phyloP scores from a whole-genome alignment of 1,284 basidiomycete species.

The Cryptococcus jaspeensis region DNA sequence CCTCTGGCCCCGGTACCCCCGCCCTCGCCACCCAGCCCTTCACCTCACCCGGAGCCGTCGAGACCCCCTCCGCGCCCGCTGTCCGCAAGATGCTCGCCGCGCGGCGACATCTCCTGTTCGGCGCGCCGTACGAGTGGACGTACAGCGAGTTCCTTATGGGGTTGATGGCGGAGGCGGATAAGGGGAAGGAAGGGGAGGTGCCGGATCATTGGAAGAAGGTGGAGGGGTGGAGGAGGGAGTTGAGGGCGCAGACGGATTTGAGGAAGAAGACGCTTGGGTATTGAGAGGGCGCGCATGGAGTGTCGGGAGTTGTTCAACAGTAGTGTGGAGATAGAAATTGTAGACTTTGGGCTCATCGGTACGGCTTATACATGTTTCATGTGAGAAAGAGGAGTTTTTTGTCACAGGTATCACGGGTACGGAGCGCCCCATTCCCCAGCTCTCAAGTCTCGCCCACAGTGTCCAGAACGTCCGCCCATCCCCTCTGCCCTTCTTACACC shows the following conservation, averaged over 20 bases:
- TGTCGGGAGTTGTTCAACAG: no score
- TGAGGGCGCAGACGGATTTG: slow-evolving; percentile 29
- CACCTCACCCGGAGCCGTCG: not conserved
- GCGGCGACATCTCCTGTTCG: slow-evolving; percentile 38
- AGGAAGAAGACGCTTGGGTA: slow-evolving; percentile 39
- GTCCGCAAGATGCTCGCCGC: slow-evolving; percentile 23
- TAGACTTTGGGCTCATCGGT: no score
- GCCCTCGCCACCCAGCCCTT: slow-evolving; percentile 1
- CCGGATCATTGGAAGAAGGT: slow-evolving; percentile 28
- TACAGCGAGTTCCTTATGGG: slow-evolving; percentile 40
- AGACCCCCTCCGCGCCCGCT: not conserved
- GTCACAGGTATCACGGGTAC: no score
- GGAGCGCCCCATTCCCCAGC: no score
- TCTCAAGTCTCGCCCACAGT: no score
- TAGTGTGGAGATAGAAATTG: not conserved
- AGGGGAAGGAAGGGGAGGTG: slow-evolving; percentile 12
- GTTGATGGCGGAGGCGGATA: slow-evolving; percentile 32
- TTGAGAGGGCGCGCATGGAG: slow-evolving; percentile 7
- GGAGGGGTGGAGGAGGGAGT: slow-evolving; percentile 27
- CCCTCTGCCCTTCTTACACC: no score
- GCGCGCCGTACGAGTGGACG: slow-evolving; percentile 38
- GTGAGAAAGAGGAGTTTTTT: no score
- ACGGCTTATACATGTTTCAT: no score
- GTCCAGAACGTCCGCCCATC: no score
- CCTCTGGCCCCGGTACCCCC: not conserved